phyloP scores from a whole-genome alignment of 2,329 filamentous ascomycete genomes.

The Mycosphaerelloides madeirae region DNA sequence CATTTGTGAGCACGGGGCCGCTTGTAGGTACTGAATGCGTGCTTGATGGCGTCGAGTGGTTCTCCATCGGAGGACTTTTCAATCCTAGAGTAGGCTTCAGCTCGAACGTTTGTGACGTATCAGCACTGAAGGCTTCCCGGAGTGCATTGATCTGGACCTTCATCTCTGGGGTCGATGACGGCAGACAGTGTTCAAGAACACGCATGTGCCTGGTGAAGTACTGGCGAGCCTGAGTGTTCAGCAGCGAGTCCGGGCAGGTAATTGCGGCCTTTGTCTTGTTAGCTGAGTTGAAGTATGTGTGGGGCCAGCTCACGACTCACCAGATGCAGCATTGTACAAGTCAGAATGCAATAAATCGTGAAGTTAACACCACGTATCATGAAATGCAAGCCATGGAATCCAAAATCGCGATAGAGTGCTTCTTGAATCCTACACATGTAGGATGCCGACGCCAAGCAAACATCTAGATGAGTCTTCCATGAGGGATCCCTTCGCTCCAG shows the following conservation, averaged over 20 bases:
- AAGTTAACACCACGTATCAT: conserved; percentile 96
- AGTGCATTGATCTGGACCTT: conserved; percentile 85
- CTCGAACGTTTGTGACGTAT: conserved; percentile 78
- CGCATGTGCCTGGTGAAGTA: conserved; percentile 94
- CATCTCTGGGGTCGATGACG: conserved; percentile 78
- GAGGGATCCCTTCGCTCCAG: conserved; percentile 71
- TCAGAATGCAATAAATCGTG: conserved; percentile 85
- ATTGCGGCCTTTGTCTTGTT: conserved; percentile 62
- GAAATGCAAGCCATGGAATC: conserved; percentile 74
- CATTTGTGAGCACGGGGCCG: conserved; percentile 5
- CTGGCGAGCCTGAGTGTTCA: conserved; percentile 77
- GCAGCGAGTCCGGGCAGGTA: conserved; percentile 84
- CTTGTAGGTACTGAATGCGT: conserved; percentile 12
- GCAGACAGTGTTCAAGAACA: conserved; percentile 78
- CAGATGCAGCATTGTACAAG: conserved; percentile 87
- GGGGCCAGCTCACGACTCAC: conserved; percentile 51
- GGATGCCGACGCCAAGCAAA: conserved; percentile 81
- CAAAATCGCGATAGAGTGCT: conserved; percentile 69
- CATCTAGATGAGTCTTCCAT: conserved; percentile 84
- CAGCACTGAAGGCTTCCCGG: conserved; percentile 84
- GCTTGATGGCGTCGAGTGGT: conserved; percentile 18
- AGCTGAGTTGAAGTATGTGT: background rate
- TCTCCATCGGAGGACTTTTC: conserved; percentile 62
- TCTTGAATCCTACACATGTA: conserved; percentile 82
- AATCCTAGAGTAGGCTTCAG: conserved; percentile 70